A percentile compares a stretch with the other conserved stretches of the same genome.
Evolutionary conservation across 2,329 filamentous ascomycete species (phyloP).

Genomic region (Ophiostoma australiae): DNA sequence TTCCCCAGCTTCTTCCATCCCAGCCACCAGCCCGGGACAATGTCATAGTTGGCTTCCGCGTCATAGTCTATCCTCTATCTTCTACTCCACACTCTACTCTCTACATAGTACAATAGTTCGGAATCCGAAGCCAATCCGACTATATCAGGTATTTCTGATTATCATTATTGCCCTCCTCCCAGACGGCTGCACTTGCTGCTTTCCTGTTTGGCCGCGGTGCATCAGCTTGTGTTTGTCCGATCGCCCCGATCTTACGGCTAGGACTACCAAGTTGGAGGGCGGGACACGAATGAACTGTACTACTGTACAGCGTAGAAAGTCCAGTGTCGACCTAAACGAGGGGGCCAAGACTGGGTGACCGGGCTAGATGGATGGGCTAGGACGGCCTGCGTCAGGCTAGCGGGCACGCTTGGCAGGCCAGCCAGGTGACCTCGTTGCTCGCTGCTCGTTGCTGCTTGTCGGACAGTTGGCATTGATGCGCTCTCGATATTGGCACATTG

Average conservation of each 20-base stretch:
- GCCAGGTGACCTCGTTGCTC: too few species aligned
- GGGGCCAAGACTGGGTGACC: background rate
- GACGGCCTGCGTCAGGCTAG: too few species aligned
- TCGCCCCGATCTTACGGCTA: constrained; percentile 5
- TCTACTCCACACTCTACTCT: too few species aligned
- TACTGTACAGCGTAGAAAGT: background rate
- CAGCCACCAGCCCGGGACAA: too few species aligned
- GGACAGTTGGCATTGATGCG: too few species aligned
- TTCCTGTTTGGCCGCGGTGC: background rate
- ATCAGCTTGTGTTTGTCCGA: background rate
- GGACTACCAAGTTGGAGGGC: background rate
- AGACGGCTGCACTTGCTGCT: background rate
- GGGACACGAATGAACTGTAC: background rate
- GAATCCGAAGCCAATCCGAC: too few species aligned
- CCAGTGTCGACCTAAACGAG: background rate
- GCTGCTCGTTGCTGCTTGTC: too few species aligned
- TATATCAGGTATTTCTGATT: background rate
- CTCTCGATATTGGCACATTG: too few species aligned
- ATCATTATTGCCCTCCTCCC: background rate
- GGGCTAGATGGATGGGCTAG: too few species aligned
- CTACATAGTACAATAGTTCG: too few species aligned
- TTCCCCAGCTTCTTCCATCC: background rate
- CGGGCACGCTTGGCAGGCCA: too few species aligned
- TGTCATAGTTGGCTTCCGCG: background rate
- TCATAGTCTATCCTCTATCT: background rate